Conservation (phyloP, 306 rosid genomes). For the Myrica gale region DNA sequence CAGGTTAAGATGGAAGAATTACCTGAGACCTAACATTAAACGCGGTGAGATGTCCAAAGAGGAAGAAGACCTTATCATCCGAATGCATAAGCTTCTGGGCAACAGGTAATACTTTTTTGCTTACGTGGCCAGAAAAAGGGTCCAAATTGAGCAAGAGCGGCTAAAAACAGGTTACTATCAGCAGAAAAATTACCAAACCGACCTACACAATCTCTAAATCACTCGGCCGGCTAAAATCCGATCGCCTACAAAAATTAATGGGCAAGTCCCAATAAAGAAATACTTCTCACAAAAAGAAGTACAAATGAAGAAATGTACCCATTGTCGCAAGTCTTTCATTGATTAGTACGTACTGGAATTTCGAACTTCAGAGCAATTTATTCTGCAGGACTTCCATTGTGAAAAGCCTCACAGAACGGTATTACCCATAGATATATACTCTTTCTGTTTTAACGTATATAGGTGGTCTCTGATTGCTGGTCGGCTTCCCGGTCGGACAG, state of each 20-base stretch:
- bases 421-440: not conserved
- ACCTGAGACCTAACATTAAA: slow-evolving; percentile 62
- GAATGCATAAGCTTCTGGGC: slow-evolving; percentile 71
- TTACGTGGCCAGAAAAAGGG: not conserved
- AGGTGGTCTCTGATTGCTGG: slow-evolving; percentile 79
- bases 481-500: slow-evolving; percentile 65
- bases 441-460: not conserved
- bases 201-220: too few relatives aligned
- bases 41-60: slow-evolving; percentile 64
- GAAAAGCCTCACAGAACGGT: not conserved
- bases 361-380: not conserved
- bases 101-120: slow-evolving; percentile 39
- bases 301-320: not conserved
- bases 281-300: not conserved
- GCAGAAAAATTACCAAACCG: too few relatives aligned
- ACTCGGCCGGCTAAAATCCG: too few relatives aligned
- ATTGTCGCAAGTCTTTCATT: not conserved
- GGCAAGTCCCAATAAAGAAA: not conserved
- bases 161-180: too few relatives aligned
- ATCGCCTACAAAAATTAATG: too few relatives aligned
- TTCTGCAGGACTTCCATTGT: not conserved
- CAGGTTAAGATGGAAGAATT: slow-evolving; percentile 72
- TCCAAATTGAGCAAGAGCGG: not conserved
- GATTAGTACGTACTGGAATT: not conserved
- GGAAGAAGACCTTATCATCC: slow-evolving; percentile 64